These are phyloP conservation scores for Acacia acuminata DNA, from an alignment of 306 rosid genomes.

Conservation along the genomic window DNA sequence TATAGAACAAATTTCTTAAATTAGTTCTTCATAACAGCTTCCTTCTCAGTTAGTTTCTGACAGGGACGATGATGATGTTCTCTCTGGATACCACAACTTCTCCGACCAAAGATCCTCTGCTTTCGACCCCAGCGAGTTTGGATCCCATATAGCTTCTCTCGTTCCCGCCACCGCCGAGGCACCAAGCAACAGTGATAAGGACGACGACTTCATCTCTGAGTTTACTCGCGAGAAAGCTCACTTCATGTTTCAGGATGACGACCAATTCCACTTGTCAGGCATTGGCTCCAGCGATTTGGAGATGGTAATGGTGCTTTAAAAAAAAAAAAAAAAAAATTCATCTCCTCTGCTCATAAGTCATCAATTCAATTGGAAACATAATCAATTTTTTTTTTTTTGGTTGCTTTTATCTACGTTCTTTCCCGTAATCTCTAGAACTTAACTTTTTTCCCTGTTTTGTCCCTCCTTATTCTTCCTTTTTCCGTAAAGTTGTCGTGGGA, in stretches of 20 bases:
- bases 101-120: constrained; percentile 3
- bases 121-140: constrained; percentile 4
- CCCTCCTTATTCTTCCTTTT: not conserved
- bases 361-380: not conserved
- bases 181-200: not conserved
- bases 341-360: not conserved
- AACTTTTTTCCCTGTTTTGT: not conserved
- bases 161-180: not conserved
- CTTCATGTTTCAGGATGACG: constrained; percentile 51
- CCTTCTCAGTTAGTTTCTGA: constrained; percentile 34
- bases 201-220: constrained; percentile 59
- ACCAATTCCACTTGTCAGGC: constrained; percentile 11
- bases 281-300: constrained; percentile 31
- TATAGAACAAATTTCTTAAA: not conserved
- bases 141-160: constrained; percentile 6
- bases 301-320: constrained; percentile 31
- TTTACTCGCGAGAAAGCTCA: constrained; percentile 60
- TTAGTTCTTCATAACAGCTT: constrained; percentile 6
- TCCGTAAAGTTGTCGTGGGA: constrained; percentile 47
- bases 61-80: constrained; percentile 6
- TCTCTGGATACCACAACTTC: not conserved
- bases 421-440: not conserved
- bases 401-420: not conserved
- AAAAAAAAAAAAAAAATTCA: too few relatives aligned
- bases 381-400: not conserved